A percentile compares a stretch with the other conserved stretches of the same genome.
phyloP scores from a whole-genome alignment of 83 land plant species.

The Picea abies region DNA sequence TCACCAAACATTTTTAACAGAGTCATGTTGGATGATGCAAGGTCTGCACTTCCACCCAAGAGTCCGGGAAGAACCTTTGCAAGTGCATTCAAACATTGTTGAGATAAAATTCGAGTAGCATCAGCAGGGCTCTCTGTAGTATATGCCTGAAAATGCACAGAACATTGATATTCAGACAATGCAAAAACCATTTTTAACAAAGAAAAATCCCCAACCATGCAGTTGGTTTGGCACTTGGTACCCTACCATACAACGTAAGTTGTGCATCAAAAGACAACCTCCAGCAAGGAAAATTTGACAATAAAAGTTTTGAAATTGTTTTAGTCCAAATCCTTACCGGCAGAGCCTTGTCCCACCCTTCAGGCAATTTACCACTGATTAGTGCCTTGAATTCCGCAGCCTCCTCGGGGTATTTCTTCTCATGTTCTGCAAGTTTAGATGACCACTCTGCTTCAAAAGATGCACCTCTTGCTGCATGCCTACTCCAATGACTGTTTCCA shows the following conservation, averaged over 20 bases:
- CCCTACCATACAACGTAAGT: not conserved
- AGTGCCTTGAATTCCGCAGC: slow-evolving; percentile 62
- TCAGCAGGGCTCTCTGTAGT: slow-evolving; percentile 63
- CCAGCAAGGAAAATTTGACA: not conserved
- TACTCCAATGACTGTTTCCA: slow-evolving; percentile 81
- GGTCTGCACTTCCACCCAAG: slow-evolving; percentile 86
- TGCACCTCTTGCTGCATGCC: slow-evolving; percentile 61
- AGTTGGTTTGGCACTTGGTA: too few relatives aligned
- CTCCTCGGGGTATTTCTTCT: slow-evolving; percentile 74
- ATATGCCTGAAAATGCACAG: slow-evolving; percentile 41
- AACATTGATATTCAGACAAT: not conserved
- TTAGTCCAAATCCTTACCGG: slow-evolving; percentile 34
- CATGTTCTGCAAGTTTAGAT: slow-evolving; percentile 71
- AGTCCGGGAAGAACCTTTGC: slow-evolving; percentile 76
- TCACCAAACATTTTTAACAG: slow-evolving; percentile 66
- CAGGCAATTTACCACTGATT: slow-evolving; percentile 64
- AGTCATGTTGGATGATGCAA: slow-evolving; percentile 85
- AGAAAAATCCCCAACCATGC: not conserved
- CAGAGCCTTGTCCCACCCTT: slow-evolving; percentile 79
- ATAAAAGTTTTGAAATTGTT: not conserved
- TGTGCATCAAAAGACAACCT: not conserved
- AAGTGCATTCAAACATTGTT: slow-evolving; percentile 67
- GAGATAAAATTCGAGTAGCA: slow-evolving; percentile 76
- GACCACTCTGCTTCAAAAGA: slow-evolving; percentile 78
- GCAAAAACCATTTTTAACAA: not conserved